phyloP scores from a whole-genome alignment of 2,329 filamentous ascomycete species.

The Sporothrix humicola region DNA sequence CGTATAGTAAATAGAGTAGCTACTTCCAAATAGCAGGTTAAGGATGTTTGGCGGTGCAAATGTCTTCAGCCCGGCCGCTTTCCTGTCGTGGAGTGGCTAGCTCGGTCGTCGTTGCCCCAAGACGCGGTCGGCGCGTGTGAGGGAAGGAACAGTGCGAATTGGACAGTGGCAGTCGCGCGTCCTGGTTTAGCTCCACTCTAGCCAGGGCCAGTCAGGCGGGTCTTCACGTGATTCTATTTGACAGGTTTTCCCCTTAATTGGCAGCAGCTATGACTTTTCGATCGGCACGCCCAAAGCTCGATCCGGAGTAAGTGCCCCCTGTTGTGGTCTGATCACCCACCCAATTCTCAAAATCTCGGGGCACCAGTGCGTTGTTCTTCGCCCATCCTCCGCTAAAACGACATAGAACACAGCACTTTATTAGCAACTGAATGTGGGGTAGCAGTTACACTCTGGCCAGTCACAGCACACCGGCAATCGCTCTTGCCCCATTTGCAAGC shows the following conservation, averaged over 20 bases:
- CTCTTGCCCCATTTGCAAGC: conserved; percentile 22
- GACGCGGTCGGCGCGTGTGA: conserved; percentile 34
- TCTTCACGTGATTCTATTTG: conserved; percentile 22
- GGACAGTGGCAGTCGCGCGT: conserved; percentile 20
- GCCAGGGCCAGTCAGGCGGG: not conserved
- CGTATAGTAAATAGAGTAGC: conserved; percentile 17
- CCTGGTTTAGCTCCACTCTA: not conserved
- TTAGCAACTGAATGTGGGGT: conserved; percentile 28
- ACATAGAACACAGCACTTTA: not conserved
- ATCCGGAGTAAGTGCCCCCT: conserved; percentile 25
- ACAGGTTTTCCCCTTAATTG: not conserved
- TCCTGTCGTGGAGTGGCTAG: conserved; percentile 22
- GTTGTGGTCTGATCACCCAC: not conserved
- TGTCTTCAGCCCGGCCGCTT: conserved; percentile 18
- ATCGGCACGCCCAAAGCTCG: conserved; percentile 29
- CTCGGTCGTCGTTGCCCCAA: conserved; percentile 10
- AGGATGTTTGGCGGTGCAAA: not conserved
- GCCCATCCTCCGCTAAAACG: conserved; percentile 22
- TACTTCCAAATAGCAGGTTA: not conserved
- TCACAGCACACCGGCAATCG: not conserved
- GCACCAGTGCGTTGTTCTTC: not conserved
- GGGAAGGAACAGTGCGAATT: conserved; percentile 27
- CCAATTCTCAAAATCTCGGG: not conserved
- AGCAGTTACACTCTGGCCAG: conserved; percentile 13
- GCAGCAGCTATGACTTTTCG: not conserved